Conservation (phyloP, 1,139 yeast species). For the Scheffersomyces stambukii region DNA sequence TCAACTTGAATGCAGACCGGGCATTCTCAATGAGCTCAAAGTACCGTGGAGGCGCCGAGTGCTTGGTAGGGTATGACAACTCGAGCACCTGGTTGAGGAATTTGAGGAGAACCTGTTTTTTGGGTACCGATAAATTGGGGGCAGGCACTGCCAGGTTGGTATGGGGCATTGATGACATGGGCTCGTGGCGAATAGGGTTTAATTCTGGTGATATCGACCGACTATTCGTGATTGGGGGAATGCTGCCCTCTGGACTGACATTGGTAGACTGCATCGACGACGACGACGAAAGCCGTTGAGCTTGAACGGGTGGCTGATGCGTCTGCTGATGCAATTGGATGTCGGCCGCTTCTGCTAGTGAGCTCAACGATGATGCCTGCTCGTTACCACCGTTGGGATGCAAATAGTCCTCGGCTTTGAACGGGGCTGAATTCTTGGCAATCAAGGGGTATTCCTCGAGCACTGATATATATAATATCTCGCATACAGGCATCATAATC, state of each 20-base stretch:
- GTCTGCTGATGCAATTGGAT: too few species aligned
- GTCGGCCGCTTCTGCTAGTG: slow-evolving; percentile 41
- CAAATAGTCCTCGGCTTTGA: slow-evolving; percentile 14
- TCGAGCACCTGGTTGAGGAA: slow-evolving; percentile 44
- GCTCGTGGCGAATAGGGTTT: too few species aligned
- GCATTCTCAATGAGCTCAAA: slow-evolving; percentile 69
- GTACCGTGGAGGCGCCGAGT: slow-evolving; percentile 66
- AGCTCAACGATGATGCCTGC: slow-evolving; percentile 4
- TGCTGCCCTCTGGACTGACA: slow-evolving; percentile 3
- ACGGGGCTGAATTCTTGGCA: slow-evolving; percentile 37
- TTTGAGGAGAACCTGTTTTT: slow-evolving; percentile 30
- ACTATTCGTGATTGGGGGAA: too few species aligned
- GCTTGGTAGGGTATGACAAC: slow-evolving; percentile 55
- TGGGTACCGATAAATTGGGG: too few species aligned
- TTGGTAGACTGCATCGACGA: slow-evolving; percentile 4
- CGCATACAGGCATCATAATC: slow-evolving; percentile 58
- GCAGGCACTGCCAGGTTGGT: too few species aligned
- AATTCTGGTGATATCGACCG: too few species aligned
- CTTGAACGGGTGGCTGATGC: too few species aligned
- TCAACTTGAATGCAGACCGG: slow-evolving; percentile 57
- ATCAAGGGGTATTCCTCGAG: slow-evolving; percentile 62
- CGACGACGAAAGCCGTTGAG: slow-evolving; percentile 14
- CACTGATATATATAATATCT: slow-evolving; percentile 61
- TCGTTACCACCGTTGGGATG: slow-evolving; percentile 2
- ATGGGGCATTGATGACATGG: too few species aligned